Evolutionary conservation across 345 rosid genomes (phyloP).

Genomic region (Lumnitzera littorea): DNA sequence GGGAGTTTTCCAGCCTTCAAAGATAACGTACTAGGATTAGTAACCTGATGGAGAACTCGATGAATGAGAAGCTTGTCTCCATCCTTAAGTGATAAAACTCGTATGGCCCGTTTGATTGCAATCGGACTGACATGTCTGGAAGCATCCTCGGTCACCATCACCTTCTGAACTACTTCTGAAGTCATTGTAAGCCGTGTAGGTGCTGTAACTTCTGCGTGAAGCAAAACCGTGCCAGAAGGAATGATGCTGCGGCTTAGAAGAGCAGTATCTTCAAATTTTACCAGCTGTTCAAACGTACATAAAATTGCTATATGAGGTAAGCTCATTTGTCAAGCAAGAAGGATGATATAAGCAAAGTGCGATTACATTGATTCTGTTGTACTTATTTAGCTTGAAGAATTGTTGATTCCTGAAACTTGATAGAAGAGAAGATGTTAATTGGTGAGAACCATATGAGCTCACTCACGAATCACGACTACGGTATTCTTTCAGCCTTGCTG

Average conservation of each 20-base stretch:
- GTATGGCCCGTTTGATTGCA: constrained; percentile 18
- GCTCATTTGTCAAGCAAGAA: no score
- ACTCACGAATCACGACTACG: no score
- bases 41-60: constrained; percentile 52
- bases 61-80: constrained; percentile 37
- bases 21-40: constrained; percentile 57
- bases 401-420: no score
- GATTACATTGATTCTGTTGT: no score
- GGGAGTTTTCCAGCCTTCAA: constrained; percentile 26
- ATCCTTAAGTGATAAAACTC: constrained; percentile 31
- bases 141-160: constrained; percentile 45
- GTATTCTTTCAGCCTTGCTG: neutral
- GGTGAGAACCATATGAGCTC: no score
- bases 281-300: no score
- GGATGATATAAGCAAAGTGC: no score
- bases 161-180: constrained; percentile 17
- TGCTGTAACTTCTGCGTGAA: neutral
- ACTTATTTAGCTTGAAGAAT: no score
- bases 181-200: constrained; percentile 16
- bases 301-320: no score
- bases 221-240: neutral
- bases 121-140: constrained; percentile 25
- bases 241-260: neutral
- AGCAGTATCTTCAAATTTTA: neutral
- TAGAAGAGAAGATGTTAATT: no score